Evolutionary conservation across 768 basidiomycete genomes (phyloP).

Genomic region (Termitomyces sp.): DNA sequence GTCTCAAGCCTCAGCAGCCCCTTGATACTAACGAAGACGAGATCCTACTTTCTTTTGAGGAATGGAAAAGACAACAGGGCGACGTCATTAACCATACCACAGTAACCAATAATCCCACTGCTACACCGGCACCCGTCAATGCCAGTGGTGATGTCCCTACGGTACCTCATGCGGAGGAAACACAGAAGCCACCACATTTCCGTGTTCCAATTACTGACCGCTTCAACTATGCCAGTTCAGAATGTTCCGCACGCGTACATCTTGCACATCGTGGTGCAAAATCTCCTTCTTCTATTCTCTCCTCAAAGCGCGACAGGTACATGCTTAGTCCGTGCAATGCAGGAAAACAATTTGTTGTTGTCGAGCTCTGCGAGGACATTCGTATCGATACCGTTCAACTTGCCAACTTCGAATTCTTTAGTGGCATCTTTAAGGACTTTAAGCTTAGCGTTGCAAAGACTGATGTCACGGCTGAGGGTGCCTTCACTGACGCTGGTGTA

Average conservation of each 20-base stretch:
- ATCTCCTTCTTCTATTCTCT: slow-evolving; percentile 77
- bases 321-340: slow-evolving; percentile 90
- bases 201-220: slow-evolving; percentile 76
- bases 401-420: slow-evolving; percentile 98
- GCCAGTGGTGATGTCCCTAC: slow-evolving; percentile 18
- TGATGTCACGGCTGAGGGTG: slow-evolving; percentile 53
- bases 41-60: slow-evolving; percentile 76
- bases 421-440: slow-evolving; percentile 92
- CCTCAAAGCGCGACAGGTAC: slow-evolving; percentile 88
- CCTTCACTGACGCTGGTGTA: slow-evolving; percentile 71
- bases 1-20: slow-evolving; percentile 50
- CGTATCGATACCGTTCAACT: slow-evolving; percentile 94
- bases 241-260: slow-evolving; percentile 93
- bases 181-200: slow-evolving; percentile 43
- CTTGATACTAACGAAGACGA: slow-evolving; percentile 53
- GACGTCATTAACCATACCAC: slow-evolving; percentile 22
- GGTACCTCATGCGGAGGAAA: slow-evolving; percentile 21
- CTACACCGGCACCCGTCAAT: slow-evolving; percentile 7
- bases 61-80: slow-evolving; percentile 74
- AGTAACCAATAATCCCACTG: slow-evolving; percentile 17
- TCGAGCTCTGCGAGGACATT: slow-evolving; percentile 97
- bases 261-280: slow-evolving; percentile 76
- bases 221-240: slow-evolving; percentile 91
- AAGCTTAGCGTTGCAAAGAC: slow-evolving; percentile 83
- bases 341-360: slow-evolving; percentile 72